Evolutionary conservation across 1,284 basidiomycete species (phyloP).

Genomic region (Trametes sp.): DNA sequence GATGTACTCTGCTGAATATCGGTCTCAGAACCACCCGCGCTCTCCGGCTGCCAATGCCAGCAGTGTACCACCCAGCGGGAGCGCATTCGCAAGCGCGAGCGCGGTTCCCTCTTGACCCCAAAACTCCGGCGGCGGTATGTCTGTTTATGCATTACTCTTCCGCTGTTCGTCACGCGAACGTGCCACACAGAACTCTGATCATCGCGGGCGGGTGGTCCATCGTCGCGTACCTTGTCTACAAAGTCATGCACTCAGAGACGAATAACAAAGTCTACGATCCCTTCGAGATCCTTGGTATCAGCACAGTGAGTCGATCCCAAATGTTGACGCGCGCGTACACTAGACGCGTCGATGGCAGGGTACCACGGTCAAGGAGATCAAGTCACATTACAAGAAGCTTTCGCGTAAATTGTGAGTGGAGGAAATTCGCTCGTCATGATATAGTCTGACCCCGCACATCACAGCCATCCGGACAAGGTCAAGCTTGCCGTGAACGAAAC

Average conservation of each 20-base stretch:
- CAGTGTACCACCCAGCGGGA: constrained; percentile 68
- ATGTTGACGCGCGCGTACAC: neutral
- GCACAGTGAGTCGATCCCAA: constrained; percentile 53
- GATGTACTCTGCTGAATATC: neutral
- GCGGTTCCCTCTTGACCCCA: constrained; percentile 47
- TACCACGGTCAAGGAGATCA: constrained; percentile 89
- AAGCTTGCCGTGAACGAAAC: constrained; percentile 86
- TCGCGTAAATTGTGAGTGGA: constrained; percentile 82
- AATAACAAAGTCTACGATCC: constrained; percentile 90
- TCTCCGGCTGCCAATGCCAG: constrained; percentile 69
- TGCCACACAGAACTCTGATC: constrained; percentile 54
- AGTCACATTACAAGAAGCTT: constrained; percentile 96
- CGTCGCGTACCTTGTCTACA: constrained; percentile 75
- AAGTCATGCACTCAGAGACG: constrained; percentile 63
- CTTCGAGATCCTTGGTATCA: constrained; percentile 92
- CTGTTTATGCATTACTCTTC: neutral
- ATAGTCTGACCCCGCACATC: neutral
- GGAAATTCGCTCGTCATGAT: neutral
- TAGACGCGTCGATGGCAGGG: constrained; percentile 48
- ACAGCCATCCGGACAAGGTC: constrained; percentile 97
- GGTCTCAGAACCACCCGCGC: constrained; percentile 36
- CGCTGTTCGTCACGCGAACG: neutral
- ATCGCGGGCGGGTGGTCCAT: constrained; percentile 80
- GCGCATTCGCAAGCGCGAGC: constrained; percentile 52
- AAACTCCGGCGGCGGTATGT: constrained; percentile 42